Base-by-base conservation (phyloP, 1,139 yeast genomes). In the Magnusiomyces ingens region DNA sequence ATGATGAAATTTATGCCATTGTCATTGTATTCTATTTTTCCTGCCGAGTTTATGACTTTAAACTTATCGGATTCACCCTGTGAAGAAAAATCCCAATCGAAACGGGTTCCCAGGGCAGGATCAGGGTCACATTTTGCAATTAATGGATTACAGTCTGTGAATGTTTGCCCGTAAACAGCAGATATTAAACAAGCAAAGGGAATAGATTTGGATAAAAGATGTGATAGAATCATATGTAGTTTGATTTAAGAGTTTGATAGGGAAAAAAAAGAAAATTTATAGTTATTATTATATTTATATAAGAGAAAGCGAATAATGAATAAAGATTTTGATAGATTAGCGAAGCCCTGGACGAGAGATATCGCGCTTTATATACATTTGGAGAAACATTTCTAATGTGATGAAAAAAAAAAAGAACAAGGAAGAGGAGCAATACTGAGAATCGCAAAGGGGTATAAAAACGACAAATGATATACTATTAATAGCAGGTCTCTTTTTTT, bases 1-100 rank as follows among this genome's bases (percentile, higher is more conserved):
- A 90, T 70, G 1, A 82, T 76, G 58, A 90, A 68, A 32, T 74
- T 66, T n/a, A 83, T 70, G 10, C 96, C 96, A 37, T 76, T 75
- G n/a, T 69, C 69, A 49, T 58, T 58, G 53, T 70, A 71, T 22
- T 64, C 45, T 49, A 71, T 60, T 12, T 41, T 54, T 35, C 54
- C 59, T 32, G 65, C 62, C 1, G 70, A 22, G 29, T 45, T 35
- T 2, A 41, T n/a, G 13, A 12, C 37, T 4, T 21, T 26, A 19
- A 48, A 48, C 22, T 36, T 13, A 36, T 40, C 37, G 45, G 63
- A 52, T 45, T 54, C 44, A 5, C 64, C 64, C 3, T 51, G 32
- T 1, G 56, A 50, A 17, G 48, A 32, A 45, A 62, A 63, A 49
- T 63, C 58, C 13, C 58, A 45, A 2, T 22, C 2, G 5, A 58